Base-by-base conservation (phyloP, 352 stramenopile genomes). In the Pythium plurisporium region DNA sequence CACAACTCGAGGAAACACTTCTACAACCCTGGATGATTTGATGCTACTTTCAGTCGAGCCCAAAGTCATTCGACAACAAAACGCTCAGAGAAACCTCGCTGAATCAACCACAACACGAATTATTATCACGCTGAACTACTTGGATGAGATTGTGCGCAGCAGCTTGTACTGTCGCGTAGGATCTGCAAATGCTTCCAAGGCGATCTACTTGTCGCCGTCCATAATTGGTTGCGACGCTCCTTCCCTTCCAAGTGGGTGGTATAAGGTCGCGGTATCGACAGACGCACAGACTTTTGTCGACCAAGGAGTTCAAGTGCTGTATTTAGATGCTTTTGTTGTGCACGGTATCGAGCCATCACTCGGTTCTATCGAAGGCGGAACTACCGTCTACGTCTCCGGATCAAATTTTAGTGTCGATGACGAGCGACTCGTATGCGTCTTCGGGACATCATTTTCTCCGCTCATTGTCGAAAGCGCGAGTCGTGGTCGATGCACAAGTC, bases 201-300 rank as follows among this genome's bases (percentile, higher is more conserved):
- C 58, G 23, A 41, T 9, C 4, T 54, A 50, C n/a, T 23, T 65
- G 2, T 65, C 58, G 2, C 14, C 43, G 1, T 40, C 42, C 31
- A 45, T 34, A 11, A 29, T 65, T 1, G n/a, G 37, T 2, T 67
- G 60, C 33, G 27, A 44, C 17, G 30, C 52, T 10, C 60, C 60
- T 25, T 2, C 19, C 6, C 60, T 86, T 14, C 55, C 69, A 27
- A 53, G 57, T 49, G 79, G 79, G 0, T 52, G 66, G 12, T 78
- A 89, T 45, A 50, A 2, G 0, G 56, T 87, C 2, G 65, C 73
- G n/a, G 34, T 89, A 3, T 76, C 76, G 2, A 37, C 82, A 5
- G 84, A 86, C 47, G 67, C 63, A 6, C 43, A 62, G 1, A 70
- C 72, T 26, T 87, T 85, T 38, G 57, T 76, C 15, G 69, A 71